A percentile compares a stretch with the other conserved stretches of the same genome.
These are phyloP conservation scores for Sclerospora graminicola DNA, from an alignment of 352 stramenopile species.

Conservation along the genomic window DNA sequence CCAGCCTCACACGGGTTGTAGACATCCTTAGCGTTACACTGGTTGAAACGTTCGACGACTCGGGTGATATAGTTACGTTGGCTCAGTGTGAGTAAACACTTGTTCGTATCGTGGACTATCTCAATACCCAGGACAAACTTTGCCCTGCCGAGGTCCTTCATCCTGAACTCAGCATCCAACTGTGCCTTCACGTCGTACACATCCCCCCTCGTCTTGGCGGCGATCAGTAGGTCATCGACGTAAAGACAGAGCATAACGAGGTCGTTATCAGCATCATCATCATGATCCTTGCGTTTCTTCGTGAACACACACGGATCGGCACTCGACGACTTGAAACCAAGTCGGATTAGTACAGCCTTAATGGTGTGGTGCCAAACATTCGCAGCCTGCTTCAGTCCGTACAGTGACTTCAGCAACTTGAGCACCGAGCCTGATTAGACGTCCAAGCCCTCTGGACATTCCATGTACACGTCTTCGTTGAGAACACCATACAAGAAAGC, in stretches of 20 bases:
- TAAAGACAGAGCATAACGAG: background rate
- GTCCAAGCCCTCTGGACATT: background rate
- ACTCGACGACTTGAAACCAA: background rate
- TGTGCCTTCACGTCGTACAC: background rate
- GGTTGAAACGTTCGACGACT: slow-evolving; percentile 1
- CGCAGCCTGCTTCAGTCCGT: slow-evolving; percentile 13
- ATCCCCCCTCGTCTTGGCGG: background rate
- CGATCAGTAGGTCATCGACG: background rate
- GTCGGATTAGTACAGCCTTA: background rate
- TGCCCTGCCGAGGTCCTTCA: background rate
- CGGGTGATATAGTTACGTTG: background rate
- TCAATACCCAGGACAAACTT: background rate
- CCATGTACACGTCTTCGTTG: slow-evolving; percentile 1
- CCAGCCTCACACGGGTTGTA: background rate
- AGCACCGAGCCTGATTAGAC: background rate
- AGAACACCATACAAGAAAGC: slow-evolving; percentile 6
- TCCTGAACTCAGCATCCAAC: background rate
- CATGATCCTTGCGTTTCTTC: background rate
- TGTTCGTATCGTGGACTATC: background rate
- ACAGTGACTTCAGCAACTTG: slow-evolving; percentile 10
- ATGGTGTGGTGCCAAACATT: background rate
- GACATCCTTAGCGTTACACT: background rate
- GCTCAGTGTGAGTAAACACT: background rate
- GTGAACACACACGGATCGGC: background rate
- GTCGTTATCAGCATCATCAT: background rate